Base-by-base conservation (phyloP, 2,329 filamentous ascomycete species). In the Fonsecaea pugnacius region DNA sequence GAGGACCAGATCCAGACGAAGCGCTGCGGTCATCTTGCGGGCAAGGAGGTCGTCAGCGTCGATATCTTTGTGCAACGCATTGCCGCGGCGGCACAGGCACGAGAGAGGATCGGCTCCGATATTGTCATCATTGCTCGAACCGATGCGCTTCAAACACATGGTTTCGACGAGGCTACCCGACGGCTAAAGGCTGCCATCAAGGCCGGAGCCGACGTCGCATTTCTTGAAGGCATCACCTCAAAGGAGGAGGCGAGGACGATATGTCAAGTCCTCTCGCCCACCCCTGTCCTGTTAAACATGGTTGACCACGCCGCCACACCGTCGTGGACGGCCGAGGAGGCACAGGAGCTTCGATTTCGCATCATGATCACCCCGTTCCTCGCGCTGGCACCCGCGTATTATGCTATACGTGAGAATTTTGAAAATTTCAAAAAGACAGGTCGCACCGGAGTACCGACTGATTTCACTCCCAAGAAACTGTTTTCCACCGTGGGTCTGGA, bases 121-220 rank as follows among this genome's bases (percentile, higher is more conserved):
- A 79, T 80, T n/a, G 74, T 79, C 16, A 69, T 80, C 33, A 79
- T 80, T 64, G 78, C 78, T n/a, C 74, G 78, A 33, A 80, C 78
- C 4, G 78, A 80, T 63, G 71, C 75, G 8, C 62, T 67, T 38
- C 70, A 72, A 64, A 58, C 67, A 4, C 48, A 73, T 56, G 77
- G 76, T n/a, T 80, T 77, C 59, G 77, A 79, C 12, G 78, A 78
- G 58, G 74, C 74, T 36, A 60, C 78, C 38, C 66, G 68, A 14
- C 73, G 78, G 21, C 68, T 79, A 48, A 73, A 73, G 16, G 76
- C 73, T 1, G 77, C 78, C 8, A 70, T 73, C 16, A 76, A 75
- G 8, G 72, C 73, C 8, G 78, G 78, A 6, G 78, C 75, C 7
- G 78, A 80, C 36, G 73, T 76, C 1, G 77, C 74, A 1, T 79